Evolutionary conservation across 257 asterid species (phyloP).

Genomic region (Mitragyna speciosa): DNA sequence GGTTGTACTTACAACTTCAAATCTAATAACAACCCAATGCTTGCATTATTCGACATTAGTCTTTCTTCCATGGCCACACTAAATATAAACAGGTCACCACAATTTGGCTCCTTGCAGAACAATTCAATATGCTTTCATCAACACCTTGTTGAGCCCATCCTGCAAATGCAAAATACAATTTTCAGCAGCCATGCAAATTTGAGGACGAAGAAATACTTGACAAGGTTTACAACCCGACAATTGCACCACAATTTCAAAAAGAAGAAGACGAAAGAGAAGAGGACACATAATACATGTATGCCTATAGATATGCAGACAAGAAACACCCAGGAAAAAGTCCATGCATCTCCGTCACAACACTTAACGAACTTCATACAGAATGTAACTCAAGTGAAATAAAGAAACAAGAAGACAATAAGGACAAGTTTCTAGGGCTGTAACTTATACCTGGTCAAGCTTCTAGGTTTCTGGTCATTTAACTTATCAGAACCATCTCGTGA

Average conservation of each 20-base stretch:
- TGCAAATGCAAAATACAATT: background rate
- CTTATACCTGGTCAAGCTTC: slow-evolving; percentile 44
- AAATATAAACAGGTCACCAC: background rate
- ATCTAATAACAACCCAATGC: background rate
- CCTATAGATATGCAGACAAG: no score
- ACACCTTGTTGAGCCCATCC: slow-evolving; percentile 12
- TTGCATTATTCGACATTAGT: background rate
- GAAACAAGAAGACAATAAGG: background rate
- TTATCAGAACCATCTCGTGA: slow-evolving; percentile 36
- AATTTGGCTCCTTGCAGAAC: background rate
- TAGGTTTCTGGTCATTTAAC: slow-evolving; percentile 22
- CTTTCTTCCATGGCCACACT: background rate
- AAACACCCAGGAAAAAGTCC: background rate
- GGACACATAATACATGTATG: background rate
- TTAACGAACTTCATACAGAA: background rate
- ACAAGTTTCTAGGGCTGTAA: background rate
- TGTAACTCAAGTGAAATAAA: background rate
- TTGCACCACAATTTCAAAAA: background rate
- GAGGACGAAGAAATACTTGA: background rate
- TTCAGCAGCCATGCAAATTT: background rate
- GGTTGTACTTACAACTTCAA: background rate
- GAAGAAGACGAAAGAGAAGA: background rate
- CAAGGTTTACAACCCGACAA: background rate
- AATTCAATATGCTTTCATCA: background rate
- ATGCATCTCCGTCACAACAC: background rate